These are phyloP conservation scores for Camillea tinctor DNA, from an alignment of 2,329 filamentous ascomycete species.

Conservation along the genomic window DNA sequence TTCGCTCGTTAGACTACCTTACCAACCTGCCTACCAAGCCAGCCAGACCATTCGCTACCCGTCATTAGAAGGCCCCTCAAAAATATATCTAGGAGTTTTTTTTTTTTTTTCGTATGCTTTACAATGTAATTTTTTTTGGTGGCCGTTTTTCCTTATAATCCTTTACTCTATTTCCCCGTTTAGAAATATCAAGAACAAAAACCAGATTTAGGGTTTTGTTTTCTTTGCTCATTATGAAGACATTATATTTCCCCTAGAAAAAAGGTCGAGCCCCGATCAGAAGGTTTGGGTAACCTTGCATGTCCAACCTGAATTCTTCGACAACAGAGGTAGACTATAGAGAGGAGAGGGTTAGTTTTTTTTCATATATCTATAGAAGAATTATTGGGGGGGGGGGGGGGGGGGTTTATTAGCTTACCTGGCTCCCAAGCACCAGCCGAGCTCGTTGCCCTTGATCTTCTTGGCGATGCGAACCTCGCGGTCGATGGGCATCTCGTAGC, in stretches of 20 bases:
- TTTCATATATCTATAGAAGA: slow-evolving; percentile 3
- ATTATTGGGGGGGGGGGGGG: too few species aligned
- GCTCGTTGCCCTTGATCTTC: slow-evolving; percentile 95
- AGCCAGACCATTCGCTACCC: too few species aligned
- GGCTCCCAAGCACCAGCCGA: slow-evolving; percentile 96
- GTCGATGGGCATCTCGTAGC: slow-evolving; percentile 97
- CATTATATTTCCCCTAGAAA: background rate
- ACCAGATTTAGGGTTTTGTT: too few species aligned
- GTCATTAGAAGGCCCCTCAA: too few species aligned
- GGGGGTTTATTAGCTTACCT: slow-evolving; percentile 65
- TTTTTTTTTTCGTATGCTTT: too few species aligned
- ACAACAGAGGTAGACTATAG: slow-evolving; percentile 75
- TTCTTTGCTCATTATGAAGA: background rate
- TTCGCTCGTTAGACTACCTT: too few species aligned
- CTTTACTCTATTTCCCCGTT: too few species aligned
- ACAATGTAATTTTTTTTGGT: too few species aligned
- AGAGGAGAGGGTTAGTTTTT: slow-evolving; percentile 34
- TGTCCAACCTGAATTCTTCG: slow-evolving; percentile 81
- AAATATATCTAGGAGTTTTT: too few species aligned
- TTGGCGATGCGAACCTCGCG: slow-evolving; percentile 97
- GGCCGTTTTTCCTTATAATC: too few species aligned
- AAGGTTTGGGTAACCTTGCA: slow-evolving; percentile 79
- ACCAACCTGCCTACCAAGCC: too few species aligned
- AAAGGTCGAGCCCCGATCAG: slow-evolving; percentile 35
- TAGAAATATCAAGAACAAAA: too few species aligned